Base-by-base conservation (phyloP, 2,329 filamentous ascomycete species). In the Didymellaceae sp. region DNA sequence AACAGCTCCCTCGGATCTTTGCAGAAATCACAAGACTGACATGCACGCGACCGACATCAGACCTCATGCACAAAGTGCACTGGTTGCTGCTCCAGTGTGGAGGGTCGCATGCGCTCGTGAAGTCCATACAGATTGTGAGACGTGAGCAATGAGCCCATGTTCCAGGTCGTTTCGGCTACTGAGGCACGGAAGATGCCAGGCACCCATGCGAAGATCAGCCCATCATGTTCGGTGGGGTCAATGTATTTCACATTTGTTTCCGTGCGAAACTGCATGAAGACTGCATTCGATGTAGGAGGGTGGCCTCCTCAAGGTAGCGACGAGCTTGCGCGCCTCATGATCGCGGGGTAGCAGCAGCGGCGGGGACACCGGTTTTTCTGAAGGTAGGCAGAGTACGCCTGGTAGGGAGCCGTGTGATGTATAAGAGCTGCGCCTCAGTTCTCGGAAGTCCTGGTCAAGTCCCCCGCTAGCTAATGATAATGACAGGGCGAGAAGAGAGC, bases 271-370 rank as follows among this genome's bases (percentile, higher is more conserved):
- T 45, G 57, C 61, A 60, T 64, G 47, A 59, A 48, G 20, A 20
- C 10, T 24, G 33, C 21, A 28, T 54, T 45, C 30, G 37, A 59
- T 51, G 17, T 34, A 53, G 57, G 48, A 48, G 38, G 50, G n/a
- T 25, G 37, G 63, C 63, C 58, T 58, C 43, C 48, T 42, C 61
- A 56, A 69, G 67, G 67, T 66, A 68, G 57, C 64, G 54, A 63
- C 55, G 53, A 58, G 60, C 58, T 49, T n/a, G 37, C 25, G 49
- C 52, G 43, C 24, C 10, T 20, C 30, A 35, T 28, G 4, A 30
- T 37, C 52, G 53, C 56, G 55, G 50, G 26, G 53, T 48, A 45
- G 45, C 52, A 26, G 39, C 18, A 11, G 39, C 10, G 14, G 5
- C n/a, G n/a, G 34, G 14, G 9, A 45, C 33, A 46, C 10, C 31